Base-by-base conservation (phyloP, 2,329 filamentous ascomycete genomes). In the Taxawa tesnikishii region DNA sequence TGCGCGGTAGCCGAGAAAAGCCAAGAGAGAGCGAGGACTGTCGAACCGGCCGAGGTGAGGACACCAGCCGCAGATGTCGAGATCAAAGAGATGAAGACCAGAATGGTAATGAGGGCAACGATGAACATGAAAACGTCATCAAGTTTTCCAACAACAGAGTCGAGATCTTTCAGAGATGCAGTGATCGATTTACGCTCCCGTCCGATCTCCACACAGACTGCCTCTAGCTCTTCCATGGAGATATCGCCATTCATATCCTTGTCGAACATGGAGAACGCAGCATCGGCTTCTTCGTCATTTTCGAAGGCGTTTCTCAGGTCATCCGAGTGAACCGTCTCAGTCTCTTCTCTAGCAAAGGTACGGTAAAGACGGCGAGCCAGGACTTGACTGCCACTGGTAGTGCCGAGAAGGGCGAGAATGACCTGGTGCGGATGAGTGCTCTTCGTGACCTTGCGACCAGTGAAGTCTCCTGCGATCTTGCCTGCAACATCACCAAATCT, bases 231-330 rank as follows among this genome's bases (percentile, higher is more conserved):
- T 48, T 94, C 84, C 73, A 94, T 85, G 1, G 83, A 92, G 30
- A 94, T 93, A 48, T 96, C 88, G 4, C 87, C 88, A 42, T 96
- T 96, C 62, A 94, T 74, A 47, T 96, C 88, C 51, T 90, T 92
- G 59, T 96, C 88, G 44, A 94, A 94, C 65, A 94, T 87, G 44
- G 68, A 67, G 48, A 96, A 94, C 0, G 87, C 87, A 3, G 81
- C 81, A 33, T 90, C 80, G 1, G 85, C 83, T 50, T 94, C 88
- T 10, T 94, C 87, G 12, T 79, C 70, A 15, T 78, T 81, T 7
- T 79, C 70, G 45, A 94, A 94, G 1, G 83, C 85, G 8, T 70
- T 63, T 39, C 75, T 77, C 33, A 96, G 58, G 47, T 94, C 87
- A 6, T 85, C 83, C 0, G 78, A 67, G 13, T 75, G 70, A 4